phyloP scores from a whole-genome alignment of 805 yeast species.

The Kluyveromyces nonfermentans region DNA sequence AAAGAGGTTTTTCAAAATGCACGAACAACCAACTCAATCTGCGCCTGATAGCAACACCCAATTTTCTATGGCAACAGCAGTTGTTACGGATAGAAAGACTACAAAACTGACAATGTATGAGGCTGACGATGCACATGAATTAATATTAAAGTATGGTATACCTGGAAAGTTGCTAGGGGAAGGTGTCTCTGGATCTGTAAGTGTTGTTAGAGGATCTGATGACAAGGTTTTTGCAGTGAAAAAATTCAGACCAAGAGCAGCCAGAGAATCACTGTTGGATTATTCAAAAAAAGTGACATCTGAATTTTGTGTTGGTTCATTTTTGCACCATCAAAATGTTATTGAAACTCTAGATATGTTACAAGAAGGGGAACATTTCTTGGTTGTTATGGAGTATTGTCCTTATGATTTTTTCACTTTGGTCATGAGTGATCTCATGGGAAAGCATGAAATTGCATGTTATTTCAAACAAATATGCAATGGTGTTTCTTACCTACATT shows the following conservation, averaged over 20 bases:
- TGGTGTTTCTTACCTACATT: constrained; percentile 71
- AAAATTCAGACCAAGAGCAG: constrained; percentile 54
- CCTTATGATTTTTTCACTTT: constrained; percentile 87
- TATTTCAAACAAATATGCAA: constrained; percentile 71
- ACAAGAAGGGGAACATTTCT: constrained; percentile 51
- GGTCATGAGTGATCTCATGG: constrained; percentile 83
- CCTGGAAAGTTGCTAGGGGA: constrained; percentile 72
- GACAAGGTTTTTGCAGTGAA: constrained; percentile 73
- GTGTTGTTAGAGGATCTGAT: constrained; percentile 56
- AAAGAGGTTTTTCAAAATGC: constrained; percentile 40
- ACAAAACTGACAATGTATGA: constrained; percentile 30
- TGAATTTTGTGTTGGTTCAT: constrained; percentile 76
- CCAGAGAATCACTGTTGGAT: constrained; percentile 52
- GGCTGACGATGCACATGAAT: constrained; percentile 31
- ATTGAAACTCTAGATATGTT: constrained; percentile 75
- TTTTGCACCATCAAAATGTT: constrained; percentile 67
- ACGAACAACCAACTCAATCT: constrained; percentile 26
- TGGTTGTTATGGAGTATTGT: constrained; percentile 87
- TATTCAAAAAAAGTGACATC: constrained; percentile 71
- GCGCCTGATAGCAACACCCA: neutral
- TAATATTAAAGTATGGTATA: constrained; percentile 60
- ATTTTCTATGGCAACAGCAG: constrained; percentile 4
- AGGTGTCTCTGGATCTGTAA: constrained; percentile 95
- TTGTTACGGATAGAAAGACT: constrained; percentile 2
- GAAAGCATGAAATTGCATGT: constrained; percentile 60